These are phyloP conservation scores for Sporothrix brasiliensis DNA, from an alignment of 2,329 filamentous ascomycete genomes.

Conservation along the genomic window DNA sequence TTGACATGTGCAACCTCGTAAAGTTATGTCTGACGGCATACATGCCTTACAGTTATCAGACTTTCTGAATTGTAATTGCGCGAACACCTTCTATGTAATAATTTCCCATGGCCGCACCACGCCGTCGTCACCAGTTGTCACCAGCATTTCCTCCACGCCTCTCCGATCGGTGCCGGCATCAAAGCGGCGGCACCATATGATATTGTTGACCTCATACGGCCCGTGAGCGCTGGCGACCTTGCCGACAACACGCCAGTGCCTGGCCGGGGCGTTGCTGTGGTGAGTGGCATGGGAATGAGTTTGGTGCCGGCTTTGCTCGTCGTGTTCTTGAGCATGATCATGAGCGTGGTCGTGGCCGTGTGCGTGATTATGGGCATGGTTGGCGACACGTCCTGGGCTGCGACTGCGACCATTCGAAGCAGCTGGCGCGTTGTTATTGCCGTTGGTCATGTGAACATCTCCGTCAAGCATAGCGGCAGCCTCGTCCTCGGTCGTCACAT, in stretches of 20 bases:
- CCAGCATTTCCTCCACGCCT: constrained; percentile 75
- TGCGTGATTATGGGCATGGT: constrained; percentile 36
- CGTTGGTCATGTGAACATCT: constrained; percentile 32
- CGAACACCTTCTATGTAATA: constrained; percentile 7
- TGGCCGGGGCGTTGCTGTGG: constrained; percentile 10
- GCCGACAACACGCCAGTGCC: constrained; percentile 71
- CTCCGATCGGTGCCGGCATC: constrained; percentile 63
- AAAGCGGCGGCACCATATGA: constrained; percentile 80
- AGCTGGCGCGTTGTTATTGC: not conserved
- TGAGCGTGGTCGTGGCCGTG: constrained; percentile 18
- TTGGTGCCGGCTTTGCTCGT: not conserved
- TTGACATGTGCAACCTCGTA: not conserved
- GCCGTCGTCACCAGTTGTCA: constrained; percentile 92
- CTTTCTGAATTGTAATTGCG: not conserved
- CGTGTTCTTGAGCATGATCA: not conserved
- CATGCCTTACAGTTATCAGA: not conserved
- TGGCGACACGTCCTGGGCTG: constrained; percentile 25
- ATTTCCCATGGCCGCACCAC: constrained; percentile 77
- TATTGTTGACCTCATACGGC: constrained; percentile 91
- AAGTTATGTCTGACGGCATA: not conserved
- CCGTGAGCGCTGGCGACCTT: constrained; percentile 77
- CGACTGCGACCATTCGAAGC: constrained; percentile 27
- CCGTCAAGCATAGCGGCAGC: constrained; percentile 32
- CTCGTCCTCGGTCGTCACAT: constrained; percentile 26
- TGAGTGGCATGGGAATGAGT: not conserved